These are phyloP conservation scores for Neospermospora avenae DNA, from an alignment of 2,329 filamentous ascomycete species.

Conservation along the genomic window DNA sequence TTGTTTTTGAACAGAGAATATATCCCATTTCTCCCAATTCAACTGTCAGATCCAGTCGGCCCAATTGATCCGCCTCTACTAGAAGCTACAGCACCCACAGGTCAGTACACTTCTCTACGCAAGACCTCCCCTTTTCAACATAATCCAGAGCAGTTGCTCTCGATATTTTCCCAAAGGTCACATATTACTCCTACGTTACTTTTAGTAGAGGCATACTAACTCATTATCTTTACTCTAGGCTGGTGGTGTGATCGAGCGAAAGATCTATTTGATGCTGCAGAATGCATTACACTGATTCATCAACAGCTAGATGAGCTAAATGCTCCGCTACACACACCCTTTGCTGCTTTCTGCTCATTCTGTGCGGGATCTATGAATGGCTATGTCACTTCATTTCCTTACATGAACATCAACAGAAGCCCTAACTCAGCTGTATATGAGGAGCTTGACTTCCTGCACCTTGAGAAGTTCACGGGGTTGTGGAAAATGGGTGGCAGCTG, in stretches of 20 bases:
- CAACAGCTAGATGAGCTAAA: conserved; percentile 40
- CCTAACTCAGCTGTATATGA: neutral
- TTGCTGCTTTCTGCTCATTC: conserved; percentile 45
- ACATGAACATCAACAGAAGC: neutral
- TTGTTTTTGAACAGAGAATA: conserved; percentile 45
- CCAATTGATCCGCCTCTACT: conserved; percentile 42
- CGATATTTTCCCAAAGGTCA: no score
- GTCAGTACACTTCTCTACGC: no score
- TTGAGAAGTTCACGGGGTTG: neutral
- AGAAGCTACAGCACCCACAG: conserved; percentile 39
- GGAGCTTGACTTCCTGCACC: neutral
- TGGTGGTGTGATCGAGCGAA: conserved; percentile 42
- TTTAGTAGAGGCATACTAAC: no score
- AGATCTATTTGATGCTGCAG: conserved; percentile 38
- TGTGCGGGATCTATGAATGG: conserved; percentile 43
- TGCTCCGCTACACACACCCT: conserved; percentile 40
- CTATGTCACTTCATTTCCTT: conserved; percentile 28
- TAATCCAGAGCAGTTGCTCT: no score
- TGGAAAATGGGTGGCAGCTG: neutral
- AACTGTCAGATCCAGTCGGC: conserved; percentile 36
- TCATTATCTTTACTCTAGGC: no score
- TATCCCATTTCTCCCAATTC: conserved; percentile 42
- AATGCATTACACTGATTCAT: conserved; percentile 37
- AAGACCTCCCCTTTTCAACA: no score
- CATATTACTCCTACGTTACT: no score